These are phyloP conservation scores for Phialophora chinensis DNA, from an alignment of 2,329 filamentous ascomycete species.

Conservation along the genomic window DNA sequence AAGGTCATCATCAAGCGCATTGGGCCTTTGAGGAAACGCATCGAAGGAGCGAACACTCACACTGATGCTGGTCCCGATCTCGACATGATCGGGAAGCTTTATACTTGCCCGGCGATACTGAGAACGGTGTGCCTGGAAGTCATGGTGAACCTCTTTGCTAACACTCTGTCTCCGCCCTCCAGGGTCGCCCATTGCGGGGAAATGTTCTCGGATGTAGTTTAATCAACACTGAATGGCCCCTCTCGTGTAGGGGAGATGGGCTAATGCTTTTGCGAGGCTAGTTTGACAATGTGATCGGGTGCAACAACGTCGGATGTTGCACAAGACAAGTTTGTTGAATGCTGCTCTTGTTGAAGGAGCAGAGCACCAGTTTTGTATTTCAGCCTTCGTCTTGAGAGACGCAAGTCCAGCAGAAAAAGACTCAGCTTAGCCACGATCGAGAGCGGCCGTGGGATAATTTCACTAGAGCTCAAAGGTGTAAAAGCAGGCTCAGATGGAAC, in stretches of 20 bases:
- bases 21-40: background rate
- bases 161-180: conserved; percentile 13
- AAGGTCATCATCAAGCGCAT: conserved; percentile 1
- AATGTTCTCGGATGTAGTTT: background rate
- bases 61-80: conserved; percentile 32
- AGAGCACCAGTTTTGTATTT: background rate
- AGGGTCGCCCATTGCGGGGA: conserved; percentile 26
- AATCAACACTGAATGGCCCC: background rate
- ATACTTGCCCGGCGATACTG: conserved; percentile 32
- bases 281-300: background rate
- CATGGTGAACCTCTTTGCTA: conserved; percentile 30
- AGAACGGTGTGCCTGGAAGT: conserved; percentile 31
- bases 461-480: background rate
- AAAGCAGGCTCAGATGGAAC: background rate
- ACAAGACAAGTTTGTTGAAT: background rate
- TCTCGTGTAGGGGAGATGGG: background rate
- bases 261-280: background rate
- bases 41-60: conserved; percentile 24
- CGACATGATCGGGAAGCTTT: conserved; percentile 27
- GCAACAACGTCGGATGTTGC: background rate
- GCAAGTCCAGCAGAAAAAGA: background rate
- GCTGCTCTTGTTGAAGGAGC: background rate
- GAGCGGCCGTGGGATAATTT: background rate
- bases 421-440: conserved; percentile 1
- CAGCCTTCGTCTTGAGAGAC: background rate